Evolutionary conservation across 805 yeast genomes (phyloP).

Genomic region (Blastobotrys chiropterorum): DNA sequence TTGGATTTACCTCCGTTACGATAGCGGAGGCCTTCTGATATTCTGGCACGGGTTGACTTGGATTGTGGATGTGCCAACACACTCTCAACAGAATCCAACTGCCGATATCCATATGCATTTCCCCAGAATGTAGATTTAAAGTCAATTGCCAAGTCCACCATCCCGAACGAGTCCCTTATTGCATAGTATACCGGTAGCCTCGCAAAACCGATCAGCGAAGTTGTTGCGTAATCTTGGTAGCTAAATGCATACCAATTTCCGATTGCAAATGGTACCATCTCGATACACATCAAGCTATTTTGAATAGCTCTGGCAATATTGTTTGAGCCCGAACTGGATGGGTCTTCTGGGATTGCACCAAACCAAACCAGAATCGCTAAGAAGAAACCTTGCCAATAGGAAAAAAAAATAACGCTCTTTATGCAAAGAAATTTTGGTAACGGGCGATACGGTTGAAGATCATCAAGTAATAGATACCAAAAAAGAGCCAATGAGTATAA

Average conservation of each 20-base stretch:
- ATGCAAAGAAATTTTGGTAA: conserved; percentile 91
- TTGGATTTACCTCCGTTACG: conserved; percentile 70
- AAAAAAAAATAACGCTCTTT: conserved; percentile 88
- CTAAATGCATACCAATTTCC: conserved; percentile 88
- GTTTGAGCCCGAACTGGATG: conserved; percentile 30
- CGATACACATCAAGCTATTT: conserved; percentile 73
- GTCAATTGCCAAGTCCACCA: conserved; percentile 74
- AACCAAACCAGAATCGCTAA: conserved; percentile 37
- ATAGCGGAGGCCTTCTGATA: conserved; percentile 79
- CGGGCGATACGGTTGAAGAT: conserved; percentile 74
- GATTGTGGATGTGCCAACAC: conserved; percentile 58
- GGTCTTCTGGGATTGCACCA: conserved; percentile 29
- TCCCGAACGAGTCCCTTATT: conserved; percentile 66
- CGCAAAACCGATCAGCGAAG: conserved; percentile 60
- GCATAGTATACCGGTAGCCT: conserved; percentile 60
- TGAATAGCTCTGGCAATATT: conserved; percentile 56
- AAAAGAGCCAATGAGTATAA: conserved; percentile 81
- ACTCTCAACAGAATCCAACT: conserved; percentile 76
- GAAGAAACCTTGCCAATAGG: conserved; percentile 91
- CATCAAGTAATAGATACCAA: conserved; percentile 84
- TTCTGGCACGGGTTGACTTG: conserved; percentile 55
- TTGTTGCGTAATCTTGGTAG: conserved; percentile 60
- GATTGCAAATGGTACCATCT: conserved; percentile 76
- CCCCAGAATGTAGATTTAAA: conserved; percentile 64
- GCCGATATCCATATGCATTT: conserved; percentile 68